These are phyloP conservation scores for Trapa bicornis DNA, from an alignment of 345 rosid species.

Conservation along the genomic window DNA sequence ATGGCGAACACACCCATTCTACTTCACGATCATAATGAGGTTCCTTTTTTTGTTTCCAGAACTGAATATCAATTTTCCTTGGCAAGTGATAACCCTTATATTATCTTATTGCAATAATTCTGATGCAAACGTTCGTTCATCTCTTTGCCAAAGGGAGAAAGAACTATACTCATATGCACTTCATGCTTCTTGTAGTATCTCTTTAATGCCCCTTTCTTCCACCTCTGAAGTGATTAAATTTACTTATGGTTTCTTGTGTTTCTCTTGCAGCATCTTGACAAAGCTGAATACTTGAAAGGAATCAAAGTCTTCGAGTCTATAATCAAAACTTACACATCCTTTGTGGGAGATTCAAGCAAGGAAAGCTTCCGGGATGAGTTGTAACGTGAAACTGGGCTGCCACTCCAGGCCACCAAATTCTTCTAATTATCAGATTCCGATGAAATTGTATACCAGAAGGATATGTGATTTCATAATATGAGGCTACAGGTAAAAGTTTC, in stretches of 20 bases:
- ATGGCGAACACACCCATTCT: constrained; percentile 81
- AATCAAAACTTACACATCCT: constrained; percentile 53
- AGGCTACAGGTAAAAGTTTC: too few relatives aligned
- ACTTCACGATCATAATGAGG: constrained; percentile 96
- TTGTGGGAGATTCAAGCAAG: constrained; percentile 16
- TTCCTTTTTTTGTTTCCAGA: constrained; percentile 1
- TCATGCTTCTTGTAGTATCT: not conserved
- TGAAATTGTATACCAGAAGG: too few relatives aligned
- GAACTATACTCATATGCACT: too few relatives aligned
- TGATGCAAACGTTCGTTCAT: too few relatives aligned
- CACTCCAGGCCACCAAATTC: too few relatives aligned
- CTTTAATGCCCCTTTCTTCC: not conserved
- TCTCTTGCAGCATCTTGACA: constrained; percentile 61
- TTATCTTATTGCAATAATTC: too few relatives aligned
- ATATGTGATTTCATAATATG: too few relatives aligned
- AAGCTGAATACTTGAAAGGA: constrained; percentile 76
- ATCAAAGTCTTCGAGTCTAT: constrained; percentile 58
- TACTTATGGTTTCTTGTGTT: constrained; percentile 1
- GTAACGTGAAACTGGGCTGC: constrained; percentile 12
- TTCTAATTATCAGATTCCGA: too few relatives aligned
- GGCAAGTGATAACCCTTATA: too few relatives aligned
- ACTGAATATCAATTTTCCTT: too few relatives aligned
- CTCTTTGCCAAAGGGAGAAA: too few relatives aligned
- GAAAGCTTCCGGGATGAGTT: constrained; percentile 51
- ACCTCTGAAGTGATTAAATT: constrained; percentile 32